phyloP scores from a whole-genome alignment of 495 filamentous ascomycete species.

The Annulohypoxylon nitens region DNA sequence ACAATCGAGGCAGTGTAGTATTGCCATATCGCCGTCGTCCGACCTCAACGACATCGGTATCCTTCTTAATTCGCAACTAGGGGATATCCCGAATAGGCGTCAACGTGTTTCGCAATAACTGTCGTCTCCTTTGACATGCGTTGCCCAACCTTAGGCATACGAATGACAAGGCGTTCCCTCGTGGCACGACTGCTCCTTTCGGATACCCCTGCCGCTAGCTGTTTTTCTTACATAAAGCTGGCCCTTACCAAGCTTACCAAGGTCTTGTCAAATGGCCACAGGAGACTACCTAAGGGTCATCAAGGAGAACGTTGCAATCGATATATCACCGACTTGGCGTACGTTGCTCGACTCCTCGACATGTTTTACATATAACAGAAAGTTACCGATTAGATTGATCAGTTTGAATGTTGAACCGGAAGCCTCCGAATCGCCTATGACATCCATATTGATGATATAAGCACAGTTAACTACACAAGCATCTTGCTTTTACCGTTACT shows the following conservation, averaged over 20 bases:
- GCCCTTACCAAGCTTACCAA: neutral
- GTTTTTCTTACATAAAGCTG: slow-evolving; percentile 13
- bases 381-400: too few species aligned
- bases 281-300: neutral
- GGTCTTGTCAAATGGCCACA: neutral
- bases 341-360: neutral
- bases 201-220: neutral
- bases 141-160: slow-evolving; percentile 5
- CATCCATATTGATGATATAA: neutral
- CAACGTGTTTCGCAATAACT: slow-evolving; percentile 42
- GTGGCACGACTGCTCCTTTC: slow-evolving; percentile 18
- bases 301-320: neutral
- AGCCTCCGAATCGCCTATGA: neutral
- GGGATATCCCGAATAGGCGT: slow-evolving; percentile 7
- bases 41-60: slow-evolving; percentile 30
- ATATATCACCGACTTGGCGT: slow-evolving; percentile 7
- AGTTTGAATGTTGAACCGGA: neutral
- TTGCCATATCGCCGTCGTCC: slow-evolving; percentile 27
- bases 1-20: slow-evolving; percentile 25
- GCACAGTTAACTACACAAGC: neutral
- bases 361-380: neutral
- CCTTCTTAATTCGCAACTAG: slow-evolving; percentile 36
- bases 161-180: slow-evolving; percentile 13
- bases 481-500: neutral
- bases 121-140: slow-evolving; percentile 7